Percentiles rank a stretch among this genome's conserved stretches.
These are phyloP conservation scores for Calamus simplicifolius DNA, from an alignment of 176 grass and related monocot species.

Conservation along the genomic window DNA sequence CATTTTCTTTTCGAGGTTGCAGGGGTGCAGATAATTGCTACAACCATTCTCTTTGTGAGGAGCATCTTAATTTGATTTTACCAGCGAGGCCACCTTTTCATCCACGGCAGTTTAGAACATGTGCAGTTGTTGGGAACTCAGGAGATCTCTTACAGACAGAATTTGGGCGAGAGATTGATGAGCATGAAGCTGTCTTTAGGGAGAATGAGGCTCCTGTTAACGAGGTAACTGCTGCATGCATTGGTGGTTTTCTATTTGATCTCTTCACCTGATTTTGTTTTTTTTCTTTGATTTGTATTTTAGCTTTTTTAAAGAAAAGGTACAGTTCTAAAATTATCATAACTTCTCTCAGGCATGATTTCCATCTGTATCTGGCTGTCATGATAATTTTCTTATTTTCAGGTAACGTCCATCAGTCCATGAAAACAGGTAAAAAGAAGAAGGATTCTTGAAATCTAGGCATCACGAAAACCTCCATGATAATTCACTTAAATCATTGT, in stretches of 20 bases:
- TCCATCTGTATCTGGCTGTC: no score
- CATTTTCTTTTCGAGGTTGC: slow-evolving; percentile 16
- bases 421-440: no score
- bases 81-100: slow-evolving; percentile 92
- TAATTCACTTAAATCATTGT: no score
- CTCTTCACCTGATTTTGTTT: no score
- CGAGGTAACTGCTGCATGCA: slow-evolving; percentile 33
- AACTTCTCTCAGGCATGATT: no score
- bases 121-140: slow-evolving; percentile 95
- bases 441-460: no score
- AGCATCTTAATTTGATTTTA: slow-evolving; percentile 76
- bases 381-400: no score
- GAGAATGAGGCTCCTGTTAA: slow-evolving; percentile 98
- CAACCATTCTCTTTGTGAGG: slow-evolving; percentile 85
- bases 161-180: slow-evolving; percentile 92
- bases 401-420: no score
- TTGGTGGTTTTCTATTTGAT: neutral
- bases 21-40: slow-evolving; percentile 91
- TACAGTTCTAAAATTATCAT: no score
- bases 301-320: no score
- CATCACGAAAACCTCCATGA: no score
- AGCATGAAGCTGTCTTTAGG: slow-evolving; percentile 91
- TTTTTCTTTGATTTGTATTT: no score
- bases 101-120: slow-evolving; percentile 74
- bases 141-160: slow-evolving; percentile 96